Evolutionary conservation across 108 stramenopile genomes (phyloP).

Genomic region (Cyclostephanos tholiformis): DNA sequence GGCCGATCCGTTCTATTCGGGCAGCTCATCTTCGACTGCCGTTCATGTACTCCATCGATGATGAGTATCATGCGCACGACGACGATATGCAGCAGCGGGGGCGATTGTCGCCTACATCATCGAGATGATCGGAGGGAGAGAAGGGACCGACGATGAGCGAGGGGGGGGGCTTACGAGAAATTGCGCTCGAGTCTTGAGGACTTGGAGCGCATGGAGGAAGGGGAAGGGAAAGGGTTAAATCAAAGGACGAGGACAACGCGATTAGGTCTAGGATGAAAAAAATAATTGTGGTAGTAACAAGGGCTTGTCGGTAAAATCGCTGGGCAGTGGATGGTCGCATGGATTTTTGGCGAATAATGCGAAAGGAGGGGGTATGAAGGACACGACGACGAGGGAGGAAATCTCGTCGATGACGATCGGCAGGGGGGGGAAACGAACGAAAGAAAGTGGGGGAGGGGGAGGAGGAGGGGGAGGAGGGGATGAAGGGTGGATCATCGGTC

Average conservation of each 20-base stretch:
- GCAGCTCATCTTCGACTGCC: too few species aligned
- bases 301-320: conserved; percentile 19
- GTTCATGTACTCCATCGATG: background rate
- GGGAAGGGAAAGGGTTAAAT: background rate
- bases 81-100: too few species aligned
- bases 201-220: conserved; percentile 40
- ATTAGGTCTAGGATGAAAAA: background rate
- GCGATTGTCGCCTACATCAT: too few species aligned
- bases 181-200: conserved; percentile 39
- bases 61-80: background rate
- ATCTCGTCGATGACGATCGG: background rate
- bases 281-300: background rate
- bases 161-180: conserved; percentile 20
- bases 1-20: too few species aligned
- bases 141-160: conserved; percentile 1
- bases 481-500: too few species aligned
- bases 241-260: background rate
- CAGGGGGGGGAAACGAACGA: background rate
- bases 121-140: background rate
- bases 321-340: conserved; percentile 42
- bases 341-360: conserved; percentile 31
- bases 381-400: background rate
- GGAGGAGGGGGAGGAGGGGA: background rate
- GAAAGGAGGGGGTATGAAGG: background rate
- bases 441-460: too few species aligned